A percentile compares a stretch with the other conserved stretches of the same genome.
phyloP scores from a whole-genome alignment of 106 monocot species.

The Alisma plantagoaquatica region DNA sequence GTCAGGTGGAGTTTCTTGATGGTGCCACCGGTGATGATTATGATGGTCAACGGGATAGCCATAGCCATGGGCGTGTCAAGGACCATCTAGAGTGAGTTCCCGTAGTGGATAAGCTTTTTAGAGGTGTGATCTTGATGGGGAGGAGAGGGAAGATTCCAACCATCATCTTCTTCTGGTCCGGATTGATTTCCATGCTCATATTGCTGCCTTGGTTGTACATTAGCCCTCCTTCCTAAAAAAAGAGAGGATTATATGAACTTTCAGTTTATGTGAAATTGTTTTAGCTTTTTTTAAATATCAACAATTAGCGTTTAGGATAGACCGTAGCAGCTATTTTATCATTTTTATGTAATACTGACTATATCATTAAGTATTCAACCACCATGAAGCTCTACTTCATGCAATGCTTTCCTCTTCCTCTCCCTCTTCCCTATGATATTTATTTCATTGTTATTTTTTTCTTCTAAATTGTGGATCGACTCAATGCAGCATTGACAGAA shows the following conservation, averaged over 20 bases:
- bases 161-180: conserved; percentile 89
- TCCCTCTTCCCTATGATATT: no score
- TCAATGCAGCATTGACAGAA: no score
- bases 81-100: conserved; percentile 76
- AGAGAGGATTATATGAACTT: conserved; percentile 37
- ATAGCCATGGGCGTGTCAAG: conserved; percentile 61
- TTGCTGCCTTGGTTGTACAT: conserved; percentile 86
- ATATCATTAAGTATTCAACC: no score
- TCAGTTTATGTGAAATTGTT: conserved; percentile 27
- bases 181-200: conserved; percentile 59
- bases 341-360: no score
- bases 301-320: no score
- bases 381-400: no score
- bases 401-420: no score
- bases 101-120: conserved; percentile 79
- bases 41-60: conserved; percentile 92
- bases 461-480: no score
- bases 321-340: no score
- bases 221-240: conserved; percentile 52
- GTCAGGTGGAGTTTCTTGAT: conserved; percentile 92
- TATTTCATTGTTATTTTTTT: no score
- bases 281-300: no score
- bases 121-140: conserved; percentile 97
- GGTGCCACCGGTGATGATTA: conserved; percentile 90
- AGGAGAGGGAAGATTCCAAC: conserved; percentile 82